phyloP scores from a whole-genome alignment of 139 green algal species.

The Coccomyxa sp. region DNA sequence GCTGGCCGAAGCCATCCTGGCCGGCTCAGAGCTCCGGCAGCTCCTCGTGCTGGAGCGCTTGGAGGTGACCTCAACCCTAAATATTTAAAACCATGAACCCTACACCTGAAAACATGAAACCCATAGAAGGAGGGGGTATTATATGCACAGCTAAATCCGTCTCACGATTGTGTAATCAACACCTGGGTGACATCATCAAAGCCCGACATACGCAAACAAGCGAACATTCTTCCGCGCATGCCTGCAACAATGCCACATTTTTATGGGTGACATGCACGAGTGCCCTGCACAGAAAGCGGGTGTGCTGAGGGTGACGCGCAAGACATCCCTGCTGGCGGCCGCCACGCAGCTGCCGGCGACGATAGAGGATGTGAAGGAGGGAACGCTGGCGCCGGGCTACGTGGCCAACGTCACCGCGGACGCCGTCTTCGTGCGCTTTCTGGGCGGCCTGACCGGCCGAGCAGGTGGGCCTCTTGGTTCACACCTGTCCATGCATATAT shows the following conservation, averaged over 20 bases:
- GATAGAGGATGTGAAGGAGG: conserved; percentile 41
- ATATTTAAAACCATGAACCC: no score
- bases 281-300: conserved; percentile 9
- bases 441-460: conserved; percentile 68
- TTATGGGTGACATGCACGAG: no score
- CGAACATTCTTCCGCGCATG: no score
- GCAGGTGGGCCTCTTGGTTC: conserved; percentile 12
- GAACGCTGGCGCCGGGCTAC: conserved; percentile 65
- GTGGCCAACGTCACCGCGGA: conserved; percentile 67
- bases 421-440: conserved; percentile 85
- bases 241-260: no score
- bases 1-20: conserved; percentile 34
- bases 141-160: no score
- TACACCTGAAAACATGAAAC: no score
- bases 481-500: conserved; percentile 10
- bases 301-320: conserved; percentile 41
- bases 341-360: conserved; percentile 33
- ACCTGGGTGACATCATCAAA: no score
- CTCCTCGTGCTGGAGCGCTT: conserved; percentile 63
- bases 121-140: no score
- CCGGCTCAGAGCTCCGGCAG: conserved; percentile 12
- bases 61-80: no score
- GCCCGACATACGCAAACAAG: no score
- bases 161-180: no score
- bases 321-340: conserved; percentile 53